Evolutionary conservation across 2,329 filamentous ascomycete genomes (phyloP).

Genomic region (Ploettnerulaceae sp.): DNA sequence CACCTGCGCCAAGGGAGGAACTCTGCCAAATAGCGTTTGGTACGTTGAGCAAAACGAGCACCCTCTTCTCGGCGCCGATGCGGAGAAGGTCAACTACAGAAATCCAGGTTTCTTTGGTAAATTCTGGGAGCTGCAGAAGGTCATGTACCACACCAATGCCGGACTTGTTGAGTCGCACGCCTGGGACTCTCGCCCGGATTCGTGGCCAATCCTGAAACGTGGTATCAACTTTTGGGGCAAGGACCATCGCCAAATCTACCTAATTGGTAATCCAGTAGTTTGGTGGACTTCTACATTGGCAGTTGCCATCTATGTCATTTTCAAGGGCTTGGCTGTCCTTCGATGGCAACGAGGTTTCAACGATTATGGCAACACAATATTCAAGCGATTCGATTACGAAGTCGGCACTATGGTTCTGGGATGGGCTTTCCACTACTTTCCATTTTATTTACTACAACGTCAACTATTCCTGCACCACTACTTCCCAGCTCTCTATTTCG

Average conservation of each 20-base stretch:
- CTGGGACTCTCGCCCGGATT: constrained; percentile 92
- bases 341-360: constrained; percentile 91
- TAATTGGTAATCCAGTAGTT: constrained; percentile 89
- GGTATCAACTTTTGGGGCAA: constrained; percentile 99
- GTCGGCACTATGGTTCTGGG: constrained; percentile 84
- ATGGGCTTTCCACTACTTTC: constrained; percentile 98
- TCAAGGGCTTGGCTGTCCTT: constrained; percentile 84
- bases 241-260: constrained; percentile 89
- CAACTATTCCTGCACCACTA: constrained; percentile 99
- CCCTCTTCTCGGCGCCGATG: constrained; percentile 64
- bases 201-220: constrained; percentile 86
- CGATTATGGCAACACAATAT: constrained; percentile 75
- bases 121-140: constrained; percentile 93
- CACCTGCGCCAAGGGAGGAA: constrained; percentile 89
- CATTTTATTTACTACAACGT: constrained; percentile 96
- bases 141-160: constrained; percentile 99
- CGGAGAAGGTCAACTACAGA: constrained; percentile 94
- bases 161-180: constrained; percentile 94
- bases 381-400: constrained; percentile 98
- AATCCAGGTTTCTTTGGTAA: constrained; percentile 95
- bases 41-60: constrained; percentile 91
- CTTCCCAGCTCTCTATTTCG: constrained; percentile 94
- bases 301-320: constrained; percentile 68
- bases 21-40: constrained; percentile 94
- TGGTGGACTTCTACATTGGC: constrained; percentile 88